Percentiles rank a stretch among this genome's conserved stretches.
phyloP scores from a whole-genome alignment of 306 rosid genomes.

The Acacia melanoxylon region DNA sequence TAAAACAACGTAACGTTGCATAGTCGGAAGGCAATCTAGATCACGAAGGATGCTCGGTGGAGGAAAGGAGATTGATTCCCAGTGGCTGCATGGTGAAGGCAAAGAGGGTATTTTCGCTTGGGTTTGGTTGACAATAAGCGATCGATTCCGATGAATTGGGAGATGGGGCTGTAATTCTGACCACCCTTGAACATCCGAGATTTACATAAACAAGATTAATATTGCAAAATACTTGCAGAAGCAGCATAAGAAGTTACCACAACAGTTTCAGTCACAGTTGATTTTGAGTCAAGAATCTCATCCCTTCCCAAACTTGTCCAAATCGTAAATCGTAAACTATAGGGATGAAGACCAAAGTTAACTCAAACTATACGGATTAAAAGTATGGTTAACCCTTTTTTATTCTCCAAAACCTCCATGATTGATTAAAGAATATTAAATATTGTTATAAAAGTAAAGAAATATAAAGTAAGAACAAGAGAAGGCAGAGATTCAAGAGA shows the following conservation, averaged over 20 bases:
- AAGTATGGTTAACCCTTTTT: neutral
- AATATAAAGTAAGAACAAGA: too few species aligned
- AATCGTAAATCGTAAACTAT: neutral
- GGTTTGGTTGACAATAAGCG: too few species aligned
- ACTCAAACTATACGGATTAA: too few species aligned
- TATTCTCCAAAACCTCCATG: neutral
- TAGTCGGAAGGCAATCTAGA: too few species aligned
- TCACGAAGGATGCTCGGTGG: too few species aligned
- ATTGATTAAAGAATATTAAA: neutral
- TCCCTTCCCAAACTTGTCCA: constrained; percentile 51
- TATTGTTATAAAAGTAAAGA: too few species aligned
- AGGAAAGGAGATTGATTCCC: too few species aligned
- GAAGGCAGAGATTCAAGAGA: too few species aligned
- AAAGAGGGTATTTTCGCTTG: too few species aligned
- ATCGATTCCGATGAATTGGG: neutral
- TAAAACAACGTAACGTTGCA: too few species aligned
- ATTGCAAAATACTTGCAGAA: constrained; percentile 24
- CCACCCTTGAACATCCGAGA: constrained; percentile 21
- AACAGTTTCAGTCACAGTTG: constrained; percentile 30
- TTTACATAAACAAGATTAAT: constrained; percentile 37
- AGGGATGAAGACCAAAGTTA: too few species aligned
- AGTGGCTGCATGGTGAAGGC: too few species aligned
- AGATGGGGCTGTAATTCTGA: constrained; percentile 31
- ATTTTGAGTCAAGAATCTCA: constrained; percentile 44
- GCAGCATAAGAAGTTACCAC: neutral